Base-by-base conservation (phyloP, 2,329 filamentous ascomycete species). In the Lasiodiplodia theobromae region DNA sequence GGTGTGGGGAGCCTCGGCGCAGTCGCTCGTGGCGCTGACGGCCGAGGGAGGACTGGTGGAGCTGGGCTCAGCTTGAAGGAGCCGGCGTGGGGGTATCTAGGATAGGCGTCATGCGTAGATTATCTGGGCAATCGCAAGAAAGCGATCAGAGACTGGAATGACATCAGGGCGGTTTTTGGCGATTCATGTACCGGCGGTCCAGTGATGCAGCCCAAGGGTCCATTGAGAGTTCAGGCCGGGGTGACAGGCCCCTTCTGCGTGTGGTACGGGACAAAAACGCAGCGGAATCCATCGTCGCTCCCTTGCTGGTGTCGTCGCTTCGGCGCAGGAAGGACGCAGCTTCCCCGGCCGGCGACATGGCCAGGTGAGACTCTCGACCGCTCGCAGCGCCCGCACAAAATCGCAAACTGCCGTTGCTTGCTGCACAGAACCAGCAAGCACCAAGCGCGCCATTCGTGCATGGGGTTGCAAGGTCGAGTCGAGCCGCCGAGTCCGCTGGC, bases 1-100 rank as follows among this genome's bases (percentile, higher is more conserved):
- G 58, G 85, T 86, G 70, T 99, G 95, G 95, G 93, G 93, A 8
- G 82, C 86, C 28, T 86, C 88, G 62, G 95, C 91, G 12, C 89
- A 89, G 79, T 91, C 88, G 73, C 83, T 98, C 73, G 84, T 97
- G 64, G 86, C 90, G 21, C 85, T 97, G 71, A 92, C 92, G 74
- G 84, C 82, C 18, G 91, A 94, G 62, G 95, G 95, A 18, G 87
- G 89, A 56, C 81, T 98, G 66, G 92, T 88, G 69, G 86, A 96
- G 71, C 82, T 97, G 71, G 85, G 86, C 60, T 79, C 82, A 66
- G 84, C 87, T 78, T 85, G 85, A 78, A 82, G 76, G 75, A 73
- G n/a, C 64, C 21, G 37, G 71, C 73, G 71, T 72, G 72, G 68
- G 57, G 63, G 66, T 66, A 58, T 44, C 63, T 72, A 47, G 70